Base-by-base conservation (phyloP, 371 early-diverging fungal genomes). In the Lichtheimia ramosa region DNA sequence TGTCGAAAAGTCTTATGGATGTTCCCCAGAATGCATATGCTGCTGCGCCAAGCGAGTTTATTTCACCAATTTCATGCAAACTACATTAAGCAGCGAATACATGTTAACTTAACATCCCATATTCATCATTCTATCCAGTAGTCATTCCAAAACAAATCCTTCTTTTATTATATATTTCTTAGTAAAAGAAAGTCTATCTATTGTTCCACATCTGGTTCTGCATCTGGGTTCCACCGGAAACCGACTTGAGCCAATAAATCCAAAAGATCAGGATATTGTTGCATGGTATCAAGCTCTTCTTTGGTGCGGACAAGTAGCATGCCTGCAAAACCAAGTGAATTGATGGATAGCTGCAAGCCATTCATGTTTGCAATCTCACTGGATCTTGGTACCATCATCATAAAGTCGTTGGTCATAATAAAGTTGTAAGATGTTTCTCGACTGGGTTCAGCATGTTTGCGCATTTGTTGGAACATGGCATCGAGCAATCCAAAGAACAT, bases 251-350 rank as follows among this genome's bases (percentile, higher is more conserved):
- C 24, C 42, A 78, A 62, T 40, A 77, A 14, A 5, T 70, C 56
- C 66, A 81, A 53, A 58, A 79, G 58, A 64, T 70, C 74, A 34
- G 70, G 55, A 52, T 74, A 66, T 21, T 71, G 62, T 52, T 79
- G 61, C 10, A 85, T 62, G 28, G 75, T 54, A 12, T 73, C 75
- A 48, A 85, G 48, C 53, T 89, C 83, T 51, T 83, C 81, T 10
- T 67, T 53, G 0, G 79, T 68, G 65, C 85, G 89, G 40, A 77
- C 79, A 24, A 92, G 68, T 15, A 91, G 51, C 65, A 83, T 61
- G 12, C 92, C 92, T 23, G 89, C 84, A 74, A 87, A 89, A 1
- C 84, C 90, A 25, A 92, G 68, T 0, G 89, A 86, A 58, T 92
- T 92, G 25, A 91, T 65, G 7, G 82, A 76, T 21, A 64, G 56